Percentiles rank a stretch among this genome's conserved stretches.
Conservation (phyloP, 2,329 filamentous ascomycete genomes). For the Apiospora rasikravindrae region DNA sequence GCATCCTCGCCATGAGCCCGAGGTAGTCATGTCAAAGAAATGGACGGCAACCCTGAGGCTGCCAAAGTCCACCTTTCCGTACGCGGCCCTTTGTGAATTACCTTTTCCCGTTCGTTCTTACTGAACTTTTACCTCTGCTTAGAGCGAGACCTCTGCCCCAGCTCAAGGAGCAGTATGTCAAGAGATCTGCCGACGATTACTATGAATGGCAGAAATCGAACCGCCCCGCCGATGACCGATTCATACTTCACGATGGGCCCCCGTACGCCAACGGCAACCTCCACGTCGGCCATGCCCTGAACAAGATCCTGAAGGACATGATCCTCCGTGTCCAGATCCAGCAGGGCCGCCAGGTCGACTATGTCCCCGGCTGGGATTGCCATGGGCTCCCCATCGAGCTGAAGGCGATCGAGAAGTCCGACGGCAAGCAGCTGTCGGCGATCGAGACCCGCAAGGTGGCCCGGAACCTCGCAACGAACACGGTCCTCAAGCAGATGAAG, state of each 20-base stretch:
- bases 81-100: conserved; percentile 36
- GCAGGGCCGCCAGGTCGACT: conserved; percentile 76
- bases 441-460: conserved; percentile 69
- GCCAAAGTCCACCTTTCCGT: conserved; percentile 77
- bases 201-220: conserved; percentile 82
- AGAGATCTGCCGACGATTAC: conserved; percentile 82
- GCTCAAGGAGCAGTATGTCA: conserved; percentile 64
- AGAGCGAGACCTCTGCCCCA: conserved; percentile 59
- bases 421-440: conserved; percentile 50
- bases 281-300: conserved; percentile 92
- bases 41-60: conserved; percentile 79
- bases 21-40: conserved; percentile 37
- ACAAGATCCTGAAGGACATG: conserved; percentile 97
- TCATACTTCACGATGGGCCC: conserved; percentile 91
- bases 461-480: conserved; percentile 68
- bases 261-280: conserved; percentile 94
- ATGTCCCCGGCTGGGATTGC: conserved; percentile 95
- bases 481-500: conserved; percentile 74
- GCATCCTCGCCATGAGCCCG: conserved; percentile 21
- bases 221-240: conserved; percentile 61
- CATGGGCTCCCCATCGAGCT: conserved; percentile 97
- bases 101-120: conserved; percentile 16
- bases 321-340: conserved; percentile 82
- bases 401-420: conserved; percentile 74
- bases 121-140: conserved; percentile 28